Evolutionary conservation across 2,329 filamentous ascomycete species (phyloP), one percentile per base, ranked within the genome.

Genomic region (Albophoma yamanashiensis): DNA sequence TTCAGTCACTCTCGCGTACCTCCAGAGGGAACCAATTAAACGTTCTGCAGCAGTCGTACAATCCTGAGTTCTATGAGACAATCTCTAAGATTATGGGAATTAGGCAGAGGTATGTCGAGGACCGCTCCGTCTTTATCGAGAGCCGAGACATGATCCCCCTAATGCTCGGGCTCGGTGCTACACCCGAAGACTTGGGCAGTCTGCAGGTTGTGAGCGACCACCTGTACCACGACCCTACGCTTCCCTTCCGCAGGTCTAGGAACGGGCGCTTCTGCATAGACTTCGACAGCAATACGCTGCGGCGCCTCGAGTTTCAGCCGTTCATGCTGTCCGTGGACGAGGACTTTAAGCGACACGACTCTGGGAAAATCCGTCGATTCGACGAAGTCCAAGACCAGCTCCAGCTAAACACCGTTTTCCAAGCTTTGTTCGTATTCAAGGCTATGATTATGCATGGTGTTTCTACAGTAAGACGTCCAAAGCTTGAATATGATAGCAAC

Each of bases 331-430:
- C 68, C 2, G 63, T 61, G 1, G 67, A 66, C 14, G 69, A 71
- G 58, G 68, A 71, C 64, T 71, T 68, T 55, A 67, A 67, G 56
- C 68, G 69, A 22, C 65, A 70, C 64, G 69, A 71, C 65, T 70
- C 65, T 17, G 68, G 67, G 42, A 42, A 65, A 42, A 56, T 68
- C 36, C 69, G 70, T 25, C 61, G 61, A 52, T 72, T 71, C 60
- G 62, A 67, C 58, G 68, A 72, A 61, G 61, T 69, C 38, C 59
- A 67, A 50, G 62, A 68, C 43, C 61, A 69, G n/a, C 62, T 69
- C 36, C 69, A 71, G 60, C 62, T 64, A 61, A 72, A 72, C 66
- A 67, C 67, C 2, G 64, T 66, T 42, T 58, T 71, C 45, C 70
- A 71, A 59, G 70, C 69, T 27, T 62, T 72, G 34, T 59, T 72